Evolutionary conservation across 2,329 filamentous ascomycete species (phyloP).

Genomic region (Aspergillus hiratsukae): DNA sequence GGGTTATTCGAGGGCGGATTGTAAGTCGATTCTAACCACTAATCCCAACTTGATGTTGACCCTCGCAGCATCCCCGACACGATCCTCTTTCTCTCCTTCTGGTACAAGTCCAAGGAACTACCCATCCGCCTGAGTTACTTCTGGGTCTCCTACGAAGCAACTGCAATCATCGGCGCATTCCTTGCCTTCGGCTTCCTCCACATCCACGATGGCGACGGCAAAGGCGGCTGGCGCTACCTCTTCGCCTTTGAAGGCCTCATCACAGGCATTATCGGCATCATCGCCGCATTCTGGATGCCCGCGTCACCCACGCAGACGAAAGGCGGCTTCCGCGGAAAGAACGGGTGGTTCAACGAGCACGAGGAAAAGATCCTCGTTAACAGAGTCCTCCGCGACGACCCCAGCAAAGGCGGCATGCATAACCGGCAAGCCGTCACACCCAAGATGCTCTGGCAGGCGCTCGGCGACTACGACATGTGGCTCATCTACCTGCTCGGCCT

Average conservation of each 20-base stretch:
- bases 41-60: slow-evolving; percentile 1
- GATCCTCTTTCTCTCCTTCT: slow-evolving; percentile 63
- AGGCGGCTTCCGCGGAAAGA: slow-evolving; percentile 55
- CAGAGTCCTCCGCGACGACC: slow-evolving; percentile 53
- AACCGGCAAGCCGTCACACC: slow-evolving; percentile 52
- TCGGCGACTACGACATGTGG: slow-evolving; percentile 57
- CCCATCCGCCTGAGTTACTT: slow-evolving; percentile 64
- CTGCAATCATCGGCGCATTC: slow-evolving; percentile 45
- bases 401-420: slow-evolving; percentile 58
- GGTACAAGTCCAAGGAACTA: slow-evolving; percentile 68
- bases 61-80: slow-evolving; percentile 37
- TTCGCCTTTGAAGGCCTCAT: slow-evolving; percentile 43
- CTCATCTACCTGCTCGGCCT: slow-evolving; percentile 50
- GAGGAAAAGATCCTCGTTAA: slow-evolving; percentile 70
- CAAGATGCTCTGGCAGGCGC: slow-evolving; percentile 46
- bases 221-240: slow-evolving; percentile 42
- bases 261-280: slow-evolving; percentile 52
- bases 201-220: slow-evolving; percentile 32
- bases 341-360: slow-evolving; percentile 63
- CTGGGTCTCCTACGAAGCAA: slow-evolving; percentile 60
- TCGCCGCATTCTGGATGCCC: slow-evolving; percentile 58
- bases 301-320: slow-evolving; percentile 63
- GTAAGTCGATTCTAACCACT: slow-evolving; percentile 46
- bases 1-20: slow-evolving; percentile 54
- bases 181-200: slow-evolving; percentile 44